Conservation (phyloP, 176 grass and related monocot genomes). For the Calamus simplicifolius region DNA sequence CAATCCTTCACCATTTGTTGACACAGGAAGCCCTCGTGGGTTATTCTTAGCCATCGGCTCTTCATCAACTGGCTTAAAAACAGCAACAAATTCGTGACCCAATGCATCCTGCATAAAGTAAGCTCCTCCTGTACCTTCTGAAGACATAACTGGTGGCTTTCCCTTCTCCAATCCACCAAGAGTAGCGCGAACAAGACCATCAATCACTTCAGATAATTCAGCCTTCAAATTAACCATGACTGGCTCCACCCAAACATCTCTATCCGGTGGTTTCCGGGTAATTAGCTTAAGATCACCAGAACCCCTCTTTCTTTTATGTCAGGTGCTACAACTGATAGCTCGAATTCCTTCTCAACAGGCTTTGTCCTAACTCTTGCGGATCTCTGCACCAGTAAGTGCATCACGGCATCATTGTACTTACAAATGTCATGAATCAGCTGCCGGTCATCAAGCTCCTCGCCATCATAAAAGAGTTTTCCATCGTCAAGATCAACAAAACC, state of each 20-base stretch:
- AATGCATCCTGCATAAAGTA: constrained; percentile 51
- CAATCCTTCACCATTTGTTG: constrained; percentile 54
- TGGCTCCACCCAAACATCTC: no score
- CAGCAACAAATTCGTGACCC: constrained; percentile 28
- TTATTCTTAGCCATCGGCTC: constrained; percentile 72
- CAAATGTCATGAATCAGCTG: constrained; percentile 47
- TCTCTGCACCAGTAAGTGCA: constrained; percentile 38
- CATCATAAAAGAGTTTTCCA: constrained; percentile 37
- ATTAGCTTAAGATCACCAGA: neutral
- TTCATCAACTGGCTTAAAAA: constrained; percentile 87
- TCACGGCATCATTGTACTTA: constrained; percentile 36
- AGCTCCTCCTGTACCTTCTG: constrained; percentile 48
- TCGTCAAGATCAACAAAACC: constrained; percentile 1
- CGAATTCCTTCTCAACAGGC: constrained; percentile 20
- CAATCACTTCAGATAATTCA: no score
- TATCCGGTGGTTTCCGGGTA: neutral
- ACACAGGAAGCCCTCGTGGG: constrained; percentile 46
- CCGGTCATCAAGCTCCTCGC: constrained; percentile 47
- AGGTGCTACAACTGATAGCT: constrained; percentile 38
- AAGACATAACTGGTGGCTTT: constrained; percentile 40
- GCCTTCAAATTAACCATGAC: no score
- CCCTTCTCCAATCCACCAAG: constrained; percentile 33
- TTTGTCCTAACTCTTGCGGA: constrained; percentile 14
- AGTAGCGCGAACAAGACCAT: constrained; percentile 26
- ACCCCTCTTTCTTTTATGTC: neutral